Conservation (phyloP, 1,284 basidiomycete genomes). For the Trichosporon coremiiforme region DNA sequence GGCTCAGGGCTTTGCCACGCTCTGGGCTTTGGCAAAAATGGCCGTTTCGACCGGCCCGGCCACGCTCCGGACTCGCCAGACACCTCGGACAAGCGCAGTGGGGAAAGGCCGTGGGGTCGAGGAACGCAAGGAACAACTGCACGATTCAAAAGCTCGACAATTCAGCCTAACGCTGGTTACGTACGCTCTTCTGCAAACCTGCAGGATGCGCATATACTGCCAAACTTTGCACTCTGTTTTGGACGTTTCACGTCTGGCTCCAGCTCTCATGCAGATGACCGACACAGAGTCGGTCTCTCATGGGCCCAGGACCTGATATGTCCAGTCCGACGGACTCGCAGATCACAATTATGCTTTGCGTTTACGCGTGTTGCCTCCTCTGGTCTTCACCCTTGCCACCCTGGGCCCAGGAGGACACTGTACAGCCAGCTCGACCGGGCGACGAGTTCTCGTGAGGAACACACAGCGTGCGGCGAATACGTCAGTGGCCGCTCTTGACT, state of each 20-base stretch:
- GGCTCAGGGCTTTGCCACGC: not conserved
- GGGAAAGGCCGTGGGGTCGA: not conserved
- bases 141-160: not conserved
- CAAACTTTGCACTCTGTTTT: conserved; percentile 4
- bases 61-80: too few species aligned
- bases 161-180: not conserved
- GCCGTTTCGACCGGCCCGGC: too few species aligned
- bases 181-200: not conserved
- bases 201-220: not conserved
- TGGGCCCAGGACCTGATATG: conserved; percentile 4
- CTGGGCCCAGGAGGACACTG: not conserved
- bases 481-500: not conserved
- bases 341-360: conserved; percentile 4
- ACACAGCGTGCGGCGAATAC: not conserved
- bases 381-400: too few species aligned
- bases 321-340: not conserved
- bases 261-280: not conserved
- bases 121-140: not conserved
- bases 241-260: not conserved
- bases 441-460: not conserved
- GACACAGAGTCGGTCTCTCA: not conserved
- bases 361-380: not conserved
- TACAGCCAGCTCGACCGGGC: too few species aligned
- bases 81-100: not conserved
- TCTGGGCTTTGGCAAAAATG: not conserved